Conservation (phyloP, 805 yeast species). For the Metschnikowia amazonensis region DNA sequence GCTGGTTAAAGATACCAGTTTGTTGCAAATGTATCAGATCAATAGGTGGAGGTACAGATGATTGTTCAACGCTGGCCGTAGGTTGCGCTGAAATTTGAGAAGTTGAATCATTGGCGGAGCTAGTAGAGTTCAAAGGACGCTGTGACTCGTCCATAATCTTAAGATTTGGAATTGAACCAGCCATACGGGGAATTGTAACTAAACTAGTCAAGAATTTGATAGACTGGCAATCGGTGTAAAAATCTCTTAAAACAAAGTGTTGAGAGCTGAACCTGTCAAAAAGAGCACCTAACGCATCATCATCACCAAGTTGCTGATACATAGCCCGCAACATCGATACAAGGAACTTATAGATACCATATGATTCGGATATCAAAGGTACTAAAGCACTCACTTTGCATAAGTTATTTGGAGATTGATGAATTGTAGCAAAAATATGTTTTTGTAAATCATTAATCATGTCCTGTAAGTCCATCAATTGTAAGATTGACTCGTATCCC, state of each 20-base stretch:
- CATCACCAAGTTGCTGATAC: constrained; percentile 67
- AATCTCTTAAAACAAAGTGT: constrained; percentile 68
- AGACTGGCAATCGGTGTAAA: constrained; percentile 86
- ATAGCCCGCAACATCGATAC: constrained; percentile 89
- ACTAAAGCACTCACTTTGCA: constrained; percentile 84
- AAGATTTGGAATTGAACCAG: constrained; percentile 58
- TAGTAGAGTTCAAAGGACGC: constrained; percentile 30
- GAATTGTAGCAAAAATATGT: constrained; percentile 67
- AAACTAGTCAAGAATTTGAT: constrained; percentile 76
- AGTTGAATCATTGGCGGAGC: constrained; percentile 17
- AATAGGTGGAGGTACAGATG: constrained; percentile 37
- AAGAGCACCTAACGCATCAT: constrained; percentile 73
- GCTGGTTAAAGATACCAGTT: constrained; percentile 51
- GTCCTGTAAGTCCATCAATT: constrained; percentile 83
- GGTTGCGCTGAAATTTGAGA: constrained; percentile 47
- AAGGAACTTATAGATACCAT: constrained; percentile 86
- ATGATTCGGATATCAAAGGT: constrained; percentile 86
- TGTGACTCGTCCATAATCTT: constrained; percentile 41
- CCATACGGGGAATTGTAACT: constrained; percentile 71
- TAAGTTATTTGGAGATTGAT: constrained; percentile 57
- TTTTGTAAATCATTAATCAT: constrained; percentile 74
- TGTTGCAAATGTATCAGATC: constrained; percentile 46
- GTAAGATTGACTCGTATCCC: constrained; percentile 86
- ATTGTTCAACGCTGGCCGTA: constrained; percentile 27
- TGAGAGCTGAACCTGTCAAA: constrained; percentile 68